Evolutionary conservation across 306 rosid genomes (phyloP), one percentile per base, ranked within the genome.

Genomic region (Vigna mungo): DNA sequence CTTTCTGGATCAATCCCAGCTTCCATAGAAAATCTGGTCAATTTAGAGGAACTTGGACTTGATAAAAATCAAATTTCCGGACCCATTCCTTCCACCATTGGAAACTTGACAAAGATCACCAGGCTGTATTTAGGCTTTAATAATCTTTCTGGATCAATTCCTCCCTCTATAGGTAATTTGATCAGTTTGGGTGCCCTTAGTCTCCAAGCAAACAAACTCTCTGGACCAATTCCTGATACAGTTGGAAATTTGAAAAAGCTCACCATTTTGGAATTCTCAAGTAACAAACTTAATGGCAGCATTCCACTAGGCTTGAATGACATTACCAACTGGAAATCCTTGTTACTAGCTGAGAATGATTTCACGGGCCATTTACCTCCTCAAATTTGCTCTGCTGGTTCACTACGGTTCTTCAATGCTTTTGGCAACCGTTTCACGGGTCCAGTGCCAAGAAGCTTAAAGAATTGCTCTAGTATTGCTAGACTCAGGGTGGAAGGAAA

Each of bases 401-500:
- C 3, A 9, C 65, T 81, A 3, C 7, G 0, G 48, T 37, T 0
- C 68, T 43, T 75, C 0, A 41, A 0, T 49, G 78, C 46, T 39
- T 9, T 12, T 5, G 0, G n/a, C 13, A 81, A 75, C 17, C 85
- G 14, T 52, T 81, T 81, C 48, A 68, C 73, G 0, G 85, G 85
- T 51, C 60, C 85, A 14, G 46, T 83, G 0, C 84, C 86, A 9
- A 70, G 16, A 16, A 79, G 72, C 56, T 84, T 84, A 77, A 84
- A 61, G 54, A 75, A 49, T 0, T 81, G 85, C 27, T 30, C 77
- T 1, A 82, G 67, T 13, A 52, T 84, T 63, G 1, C 1, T 9
- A 86, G 88, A 72, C 17, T 86, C 47, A 78, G 65, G 60, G 4
- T 86, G 46, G 62, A 80, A 3, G 10, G 18, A 34, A 88, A 86